Evolutionary conservation across 2,329 filamentous ascomycete species (phyloP).

Genomic region (Neonectria neomacrospora): DNA sequence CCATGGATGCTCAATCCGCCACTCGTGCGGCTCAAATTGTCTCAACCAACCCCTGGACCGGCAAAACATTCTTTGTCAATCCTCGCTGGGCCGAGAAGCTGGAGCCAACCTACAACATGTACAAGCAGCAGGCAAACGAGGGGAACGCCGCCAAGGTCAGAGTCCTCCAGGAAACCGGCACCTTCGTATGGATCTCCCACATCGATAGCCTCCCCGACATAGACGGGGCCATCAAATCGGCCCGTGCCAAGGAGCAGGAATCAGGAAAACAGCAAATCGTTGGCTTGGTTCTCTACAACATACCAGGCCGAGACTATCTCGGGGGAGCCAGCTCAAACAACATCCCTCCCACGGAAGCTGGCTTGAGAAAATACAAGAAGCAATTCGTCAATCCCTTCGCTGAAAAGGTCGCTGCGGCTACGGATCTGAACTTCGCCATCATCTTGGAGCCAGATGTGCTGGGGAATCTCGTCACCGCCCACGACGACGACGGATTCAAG

Average conservation of each 20-base stretch:
- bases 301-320: constrained; percentile 17
- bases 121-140: constrained; percentile 5
- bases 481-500: too few relatives aligned
- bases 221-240: constrained; percentile 11
- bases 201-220: constrained; percentile 14
- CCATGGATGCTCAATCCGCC: not conserved
- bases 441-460: constrained; percentile 20
- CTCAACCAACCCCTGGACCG: constrained; percentile 13
- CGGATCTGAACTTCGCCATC: constrained; percentile 14
- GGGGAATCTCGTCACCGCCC: constrained; percentile 14
- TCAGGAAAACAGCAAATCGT: constrained; percentile 15
- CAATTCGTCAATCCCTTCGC: constrained; percentile 17
- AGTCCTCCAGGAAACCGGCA: constrained; percentile 11
- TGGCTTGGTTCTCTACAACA: constrained; percentile 22
- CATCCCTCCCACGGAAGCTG: constrained; percentile 1
- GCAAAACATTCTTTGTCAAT: constrained; percentile 13
- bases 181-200: constrained; percentile 22
- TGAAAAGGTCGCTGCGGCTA: not conserved
- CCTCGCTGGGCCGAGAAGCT: constrained; percentile 18
- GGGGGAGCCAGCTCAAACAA: constrained; percentile 8
- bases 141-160: constrained; percentile 20
- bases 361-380: constrained; percentile 12
- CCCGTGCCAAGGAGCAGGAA: constrained; percentile 1
- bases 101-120: constrained; percentile 7
- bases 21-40: not conserved